Percentiles rank a stretch among this genome's conserved stretches.
Conservation (phyloP, 2,329 filamentous ascomycete genomes). For the Aureobasidium mangrovei region DNA sequence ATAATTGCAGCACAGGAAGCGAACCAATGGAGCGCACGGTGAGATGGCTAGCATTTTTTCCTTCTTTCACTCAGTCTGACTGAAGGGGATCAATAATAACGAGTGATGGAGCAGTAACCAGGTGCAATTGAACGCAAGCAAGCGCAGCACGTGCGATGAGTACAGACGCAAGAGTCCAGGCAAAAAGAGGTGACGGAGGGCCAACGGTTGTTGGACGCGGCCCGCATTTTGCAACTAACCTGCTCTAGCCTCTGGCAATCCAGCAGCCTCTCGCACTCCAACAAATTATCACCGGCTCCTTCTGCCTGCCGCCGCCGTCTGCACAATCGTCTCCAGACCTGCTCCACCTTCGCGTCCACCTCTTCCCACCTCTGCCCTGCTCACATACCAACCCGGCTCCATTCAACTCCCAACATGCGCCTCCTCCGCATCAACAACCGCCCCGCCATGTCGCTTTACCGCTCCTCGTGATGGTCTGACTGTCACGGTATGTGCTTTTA, state of each 20-base stretch:
- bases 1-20: background rate
- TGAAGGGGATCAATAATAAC: no score
- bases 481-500: background rate
- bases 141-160: no score
- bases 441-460: conserved; percentile 4
- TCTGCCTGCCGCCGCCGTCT: background rate
- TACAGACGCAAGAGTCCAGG: no score
- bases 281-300: background rate
- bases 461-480: conserved; percentile 10
- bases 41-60: no score
- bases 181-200: no score
- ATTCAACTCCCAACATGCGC: conserved; percentile 1
- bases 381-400: background rate
- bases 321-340: background rate
- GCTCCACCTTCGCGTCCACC: background rate
- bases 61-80: no score
- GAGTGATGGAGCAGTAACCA: no score
- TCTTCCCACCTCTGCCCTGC: background rate
- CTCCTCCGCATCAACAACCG: conserved; percentile 2
- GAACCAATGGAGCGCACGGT: background rate
- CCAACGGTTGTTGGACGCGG: no score
- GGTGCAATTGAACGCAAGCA: no score
- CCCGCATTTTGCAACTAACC: background rate
- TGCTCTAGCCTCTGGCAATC: background rate
- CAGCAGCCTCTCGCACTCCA: background rate